Percentiles rank a stretch among this genome's conserved stretches.
Conservation (phyloP, 495 filamentous ascomycete genomes). For the Neurospora terricola region DNA sequence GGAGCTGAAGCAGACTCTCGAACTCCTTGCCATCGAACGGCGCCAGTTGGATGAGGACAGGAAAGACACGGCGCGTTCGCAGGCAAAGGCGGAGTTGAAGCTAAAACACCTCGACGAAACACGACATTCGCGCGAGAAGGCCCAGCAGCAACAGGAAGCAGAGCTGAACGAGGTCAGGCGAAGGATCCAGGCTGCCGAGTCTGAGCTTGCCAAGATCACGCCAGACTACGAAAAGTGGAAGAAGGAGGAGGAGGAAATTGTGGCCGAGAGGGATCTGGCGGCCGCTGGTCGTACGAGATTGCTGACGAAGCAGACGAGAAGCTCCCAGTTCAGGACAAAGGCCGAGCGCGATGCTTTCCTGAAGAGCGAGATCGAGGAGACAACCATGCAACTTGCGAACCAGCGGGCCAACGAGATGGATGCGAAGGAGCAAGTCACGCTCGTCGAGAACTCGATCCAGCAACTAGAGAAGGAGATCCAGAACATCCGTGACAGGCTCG, state of each 20-base stretch:
- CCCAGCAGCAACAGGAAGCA: conserved; percentile 55
- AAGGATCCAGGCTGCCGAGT: conserved; percentile 66
- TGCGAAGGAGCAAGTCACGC: conserved; percentile 73
- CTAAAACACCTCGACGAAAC: conserved; percentile 72
- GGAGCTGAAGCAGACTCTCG: conserved; percentile 68
- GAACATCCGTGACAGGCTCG: conserved; percentile 59
- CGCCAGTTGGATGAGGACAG: conserved; percentile 83
- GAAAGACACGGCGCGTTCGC: conserved; percentile 61
- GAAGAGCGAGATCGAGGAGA: conserved; percentile 70
- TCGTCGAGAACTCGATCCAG: conserved; percentile 59
- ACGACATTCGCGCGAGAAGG: conserved; percentile 65
- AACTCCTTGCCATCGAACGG: conserved; percentile 81
- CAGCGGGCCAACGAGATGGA: conserved; percentile 74
- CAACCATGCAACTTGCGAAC: conserved; percentile 60
- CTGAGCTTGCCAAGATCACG: conserved; percentile 58
- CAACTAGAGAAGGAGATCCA: conserved; percentile 63
- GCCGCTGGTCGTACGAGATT: conserved; percentile 69
- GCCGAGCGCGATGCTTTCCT: conserved; percentile 79
- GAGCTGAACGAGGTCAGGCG: conserved; percentile 64
- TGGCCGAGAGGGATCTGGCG: conserved; percentile 60
- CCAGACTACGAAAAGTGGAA: conserved; percentile 68
- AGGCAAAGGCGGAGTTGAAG: conserved; percentile 77
- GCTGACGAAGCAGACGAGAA: conserved; percentile 91
- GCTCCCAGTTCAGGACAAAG: conserved; percentile 78
- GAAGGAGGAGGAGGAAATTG: conserved; percentile 59